Base-by-base conservation (phyloP, 1,284 basidiomycete species). In the Leccinum subatratum region DNA sequence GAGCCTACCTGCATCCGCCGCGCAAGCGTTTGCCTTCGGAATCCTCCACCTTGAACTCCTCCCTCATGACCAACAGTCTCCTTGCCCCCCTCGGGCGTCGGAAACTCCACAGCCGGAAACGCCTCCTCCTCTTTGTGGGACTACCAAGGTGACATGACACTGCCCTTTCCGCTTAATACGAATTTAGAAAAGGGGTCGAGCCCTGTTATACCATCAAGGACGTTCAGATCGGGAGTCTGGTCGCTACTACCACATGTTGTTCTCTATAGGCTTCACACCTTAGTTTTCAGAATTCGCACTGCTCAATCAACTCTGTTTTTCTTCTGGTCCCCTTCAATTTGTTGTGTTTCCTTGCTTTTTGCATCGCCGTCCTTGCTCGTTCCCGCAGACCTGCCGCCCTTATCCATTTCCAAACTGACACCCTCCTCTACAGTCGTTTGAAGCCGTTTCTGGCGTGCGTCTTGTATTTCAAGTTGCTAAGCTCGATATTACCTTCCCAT, bases 31-130 rank as follows among this genome's bases (percentile, higher is more conserved):
- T 84, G 1, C 90, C 90, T 71, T 85, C 86, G 14, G 86, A 83
- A 61, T 88, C 80, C 72, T 93, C 90, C 2, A 86, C 83, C 73
- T 85, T 90, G 79, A 89, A 93, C 56, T 79, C 79, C 65, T 92
- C 90, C 34, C 83, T 79, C 70, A 82, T 80, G 25, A 90, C 83
- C 39, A 89, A 77, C 65, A 88, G 73, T 74, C 63, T 80, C 79
- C 25, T 74, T 77, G 1, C 72, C 75, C 6, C 82, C 82, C 48
- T 51, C 48, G 6, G 48, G 20, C 51, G 87, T 82, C 22, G 81
- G 81, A 76, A 92, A 92, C 68, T 85, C 81, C 4, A 92, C 89
- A 2, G 91, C 76, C 0, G 91, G 91, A 60, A 81, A 85, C 48
- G 79, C 78, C 68, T 77, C 75, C 12, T 74, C 72, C 61, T 73